Percentiles rank a stretch among this genome's conserved stretches.
phyloP scores from a whole-genome alignment of 2,329 filamentous ascomycete genomes.

The Claviceps sorghi region DNA sequence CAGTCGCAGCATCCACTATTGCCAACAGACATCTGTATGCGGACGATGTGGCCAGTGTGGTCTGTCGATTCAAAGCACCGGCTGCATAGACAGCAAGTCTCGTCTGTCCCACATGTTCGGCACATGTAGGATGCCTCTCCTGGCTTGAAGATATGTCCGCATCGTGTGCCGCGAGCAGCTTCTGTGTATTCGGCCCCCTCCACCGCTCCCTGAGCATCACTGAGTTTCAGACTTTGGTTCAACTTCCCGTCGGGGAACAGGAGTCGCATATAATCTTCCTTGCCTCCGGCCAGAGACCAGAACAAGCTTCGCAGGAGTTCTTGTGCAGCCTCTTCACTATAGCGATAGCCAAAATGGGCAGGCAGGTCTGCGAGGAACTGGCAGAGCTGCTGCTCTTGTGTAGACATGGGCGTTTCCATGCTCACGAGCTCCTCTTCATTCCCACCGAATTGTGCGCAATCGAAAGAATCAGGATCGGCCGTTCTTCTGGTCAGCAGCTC shows the following conservation, averaged over 20 bases:
- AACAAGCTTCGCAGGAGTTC: constrained; percentile 71
- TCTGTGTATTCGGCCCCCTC: constrained; percentile 93
- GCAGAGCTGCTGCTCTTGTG: constrained; percentile 70
- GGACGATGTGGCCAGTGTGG: constrained; percentile 83
- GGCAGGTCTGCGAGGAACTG: constrained; percentile 70
- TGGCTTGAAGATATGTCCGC: constrained; percentile 91
- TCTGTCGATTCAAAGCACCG: constrained; percentile 92
- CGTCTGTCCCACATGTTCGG: constrained; percentile 85
- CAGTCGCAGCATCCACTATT: constrained; percentile 97
- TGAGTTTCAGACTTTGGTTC: constrained; percentile 55
- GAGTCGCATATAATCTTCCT: constrained; percentile 56
- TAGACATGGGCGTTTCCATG: constrained; percentile 43
- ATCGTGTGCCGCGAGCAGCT: constrained; percentile 79
- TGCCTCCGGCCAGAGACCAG: constrained; percentile 66
- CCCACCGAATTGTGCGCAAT: not conserved
- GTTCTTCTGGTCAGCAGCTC: not conserved
- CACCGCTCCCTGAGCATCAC: constrained; percentile 77
- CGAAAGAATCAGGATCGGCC: not conserved
- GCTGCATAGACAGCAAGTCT: constrained; percentile 89
- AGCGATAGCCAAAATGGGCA: constrained; percentile 57
- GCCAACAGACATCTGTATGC: constrained; percentile 72
- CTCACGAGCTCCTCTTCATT: constrained; percentile 18
- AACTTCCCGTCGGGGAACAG: constrained; percentile 70
- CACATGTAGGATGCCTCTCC: constrained; percentile 92
- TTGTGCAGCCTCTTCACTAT: constrained; percentile 53